Evolutionary conservation across 208 protist species (phyloP).

Genomic region (Wallacemonas sp.): DNA sequence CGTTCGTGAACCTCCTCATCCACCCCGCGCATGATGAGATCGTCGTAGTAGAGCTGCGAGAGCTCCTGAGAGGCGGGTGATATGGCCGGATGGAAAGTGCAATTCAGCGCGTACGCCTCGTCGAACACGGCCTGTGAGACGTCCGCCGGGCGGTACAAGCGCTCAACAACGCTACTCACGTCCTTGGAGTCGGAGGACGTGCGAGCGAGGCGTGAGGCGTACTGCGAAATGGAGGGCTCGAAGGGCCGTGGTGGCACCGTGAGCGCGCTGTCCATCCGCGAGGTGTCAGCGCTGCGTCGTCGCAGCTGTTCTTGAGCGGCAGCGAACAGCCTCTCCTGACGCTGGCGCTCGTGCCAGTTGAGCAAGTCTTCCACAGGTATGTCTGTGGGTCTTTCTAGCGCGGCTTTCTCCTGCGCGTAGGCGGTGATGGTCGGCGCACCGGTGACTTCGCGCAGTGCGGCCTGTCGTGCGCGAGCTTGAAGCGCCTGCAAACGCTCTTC

Average conservation of each 20-base stretch:
- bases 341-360: constrained; percentile 42
- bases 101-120: constrained; percentile 28
- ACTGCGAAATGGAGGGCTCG: constrained; percentile 38
- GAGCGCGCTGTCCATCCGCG: background rate
- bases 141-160: constrained; percentile 33
- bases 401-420: constrained; percentile 42
- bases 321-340: constrained; percentile 50
- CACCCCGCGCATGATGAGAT: background rate
- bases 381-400: constrained; percentile 13
- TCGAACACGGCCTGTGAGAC: constrained; percentile 20
- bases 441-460: constrained; percentile 31
- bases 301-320: constrained; percentile 12
- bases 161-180: constrained; percentile 48
- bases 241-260: constrained; percentile 14
- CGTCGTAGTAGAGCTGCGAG: constrained; percentile 38
- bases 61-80: constrained; percentile 37
- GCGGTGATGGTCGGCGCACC: constrained; percentile 48
- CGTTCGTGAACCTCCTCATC: constrained; percentile 37
- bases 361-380: constrained; percentile 57
- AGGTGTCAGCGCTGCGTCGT: background rate
- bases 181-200: constrained; percentile 1
- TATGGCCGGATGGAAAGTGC: constrained; percentile 56
- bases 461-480: constrained; percentile 25
- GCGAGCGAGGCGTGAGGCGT: constrained; percentile 27
- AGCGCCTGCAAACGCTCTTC: constrained; percentile 22